Percentiles rank a stretch among this genome's conserved stretches.
phyloP scores from a whole-genome alignment of 805 yeast genomes.

The Yamadazyma sp. region DNA sequence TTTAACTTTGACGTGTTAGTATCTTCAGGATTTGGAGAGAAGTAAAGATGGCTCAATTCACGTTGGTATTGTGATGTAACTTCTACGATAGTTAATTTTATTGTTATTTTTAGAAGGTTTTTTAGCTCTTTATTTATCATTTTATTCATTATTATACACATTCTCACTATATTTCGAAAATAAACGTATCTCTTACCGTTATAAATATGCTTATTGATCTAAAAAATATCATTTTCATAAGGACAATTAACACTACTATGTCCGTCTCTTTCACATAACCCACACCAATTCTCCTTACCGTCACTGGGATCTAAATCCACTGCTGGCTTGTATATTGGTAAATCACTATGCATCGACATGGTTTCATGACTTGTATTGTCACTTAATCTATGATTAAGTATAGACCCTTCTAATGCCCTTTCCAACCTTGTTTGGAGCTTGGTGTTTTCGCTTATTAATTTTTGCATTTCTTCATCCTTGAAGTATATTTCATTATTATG shows the following conservation, averaged over 20 bases:
- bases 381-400: slow-evolving; percentile 5
- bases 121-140: too few species aligned
- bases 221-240: slow-evolving; percentile 61
- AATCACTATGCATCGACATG: slow-evolving; percentile 13
- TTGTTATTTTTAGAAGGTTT: too few species aligned
- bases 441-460: slow-evolving; percentile 17
- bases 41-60: too few species aligned
- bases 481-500: slow-evolving; percentile 32
- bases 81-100: too few species aligned
- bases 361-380: slow-evolving; percentile 10
- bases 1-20: too few species aligned
- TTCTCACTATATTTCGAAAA: too few species aligned
- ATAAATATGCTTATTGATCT: too few species aligned
- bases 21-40: too few species aligned
- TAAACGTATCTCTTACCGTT: too few species aligned
- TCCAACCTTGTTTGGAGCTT: slow-evolving; percentile 23
- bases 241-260: slow-evolving; percentile 90
- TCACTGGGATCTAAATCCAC: slow-evolving; percentile 58
- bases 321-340: slow-evolving; percentile 52
- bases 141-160: too few species aligned
- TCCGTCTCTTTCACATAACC: slow-evolving; percentile 86
- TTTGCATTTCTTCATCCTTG: slow-evolving; percentile 24
- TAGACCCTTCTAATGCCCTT: slow-evolving; percentile 12
- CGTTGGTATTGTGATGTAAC: too few species aligned
- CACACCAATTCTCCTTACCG: slow-evolving; percentile 85